These are phyloP conservation scores for Xerophyta viscosa DNA, from an alignment of 106 monocot species.

Conservation along the genomic window DNA sequence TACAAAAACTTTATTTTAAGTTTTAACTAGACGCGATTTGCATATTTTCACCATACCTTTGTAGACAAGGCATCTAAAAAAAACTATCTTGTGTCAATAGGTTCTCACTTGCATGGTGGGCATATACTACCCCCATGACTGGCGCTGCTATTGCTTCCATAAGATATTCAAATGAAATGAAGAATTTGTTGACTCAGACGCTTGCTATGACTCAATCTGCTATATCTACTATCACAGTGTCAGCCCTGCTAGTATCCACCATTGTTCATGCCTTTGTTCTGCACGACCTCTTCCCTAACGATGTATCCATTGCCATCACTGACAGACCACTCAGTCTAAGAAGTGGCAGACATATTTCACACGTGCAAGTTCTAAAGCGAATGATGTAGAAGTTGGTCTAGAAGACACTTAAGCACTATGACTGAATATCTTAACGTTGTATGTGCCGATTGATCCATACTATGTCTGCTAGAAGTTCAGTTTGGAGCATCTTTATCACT, in stretches of 20 bases:
- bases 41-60: too few relatives aligned
- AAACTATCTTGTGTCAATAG: not conserved
- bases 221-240: slow-evolving; percentile 44
- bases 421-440: too few relatives aligned
- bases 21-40: not conserved
- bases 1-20: too few relatives aligned
- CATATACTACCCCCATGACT: slow-evolving; percentile 73
- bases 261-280: slow-evolving; percentile 59
- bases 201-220: slow-evolving; percentile 37
- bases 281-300: slow-evolving; percentile 68
- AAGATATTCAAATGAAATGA: slow-evolving; percentile 40
- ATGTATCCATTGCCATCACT: slow-evolving; percentile 69
- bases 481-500: too few relatives aligned
- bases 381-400: not conserved
- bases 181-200: slow-evolving; percentile 26
- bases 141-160: slow-evolving; percentile 55
- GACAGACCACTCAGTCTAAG: slow-evolving; percentile 26
- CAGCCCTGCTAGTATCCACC: slow-evolving; percentile 46
- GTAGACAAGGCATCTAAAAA: not conserved
- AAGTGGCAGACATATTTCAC: slow-evolving; percentile 30
- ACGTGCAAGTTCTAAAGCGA: slow-evolving; percentile 18
- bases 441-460: too few relatives aligned
- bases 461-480: too few relatives aligned
- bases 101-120: slow-evolving; percentile 88
- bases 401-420: too few relatives aligned